Evolutionary conservation across 176 grass and related monocot genomes (phyloP), one percentile per base, ranked within the genome.

Genomic region (Aegilops bicornis): DNA sequence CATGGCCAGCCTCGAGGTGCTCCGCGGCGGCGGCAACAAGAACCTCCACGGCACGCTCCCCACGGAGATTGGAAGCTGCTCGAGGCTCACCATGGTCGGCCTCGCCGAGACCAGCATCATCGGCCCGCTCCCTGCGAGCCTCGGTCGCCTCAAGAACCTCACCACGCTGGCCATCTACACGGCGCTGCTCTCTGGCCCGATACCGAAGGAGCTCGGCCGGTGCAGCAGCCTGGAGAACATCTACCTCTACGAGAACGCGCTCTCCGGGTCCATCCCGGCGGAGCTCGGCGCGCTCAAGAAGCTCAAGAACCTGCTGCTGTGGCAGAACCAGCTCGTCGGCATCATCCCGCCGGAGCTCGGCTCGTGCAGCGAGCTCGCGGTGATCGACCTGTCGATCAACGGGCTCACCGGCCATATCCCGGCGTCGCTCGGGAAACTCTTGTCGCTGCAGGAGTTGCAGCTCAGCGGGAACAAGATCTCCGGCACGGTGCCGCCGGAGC

Each of bases 281-380:
- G 76, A 93, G 87, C 83, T 97, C 33, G 87, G 95, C 22, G 69
- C 59, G 23, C 89, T 94, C 82, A 86, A 80, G 64, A 82, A 77
- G 30, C 95, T 97, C 56, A 87, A 61, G 30, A 92, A 92, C 52
- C 87, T 97, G 69, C 91, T 95, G 39, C 40, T 95, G 17, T 97
- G 92, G 84, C 92, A 95, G 85, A 97, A 97, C 82, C 84, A 91
- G 61, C 81, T 97, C 36, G 89, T 94, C 11, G 95, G 95, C 56
- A 65, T 81, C 82, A 95, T 97, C 54, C 95, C 95, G 42, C 87
- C 89, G 39, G 87, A 94, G 83, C 74, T 97, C 43, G 89, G 92
- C 30, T 69, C 79, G 8, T 97, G 92, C 64, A 11, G 15, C 22
- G 64, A 80, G 13, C 95, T 97, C 27, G n/a, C 82, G 10, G 91